Conservation (phyloP, 345 rosid genomes). For the Brassica napus region Da-Ae NC_063447.1:9156501-9157000, state of each 20-base stretch:
- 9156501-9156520: no score
- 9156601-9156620: background rate
- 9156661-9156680: constrained; percentile 8
- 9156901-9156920: background rate
- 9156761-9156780: constrained; percentile 10
- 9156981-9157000: constrained; percentile 1
- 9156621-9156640: background rate
- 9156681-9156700: constrained; percentile 17
- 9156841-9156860: constrained; percentile 24
- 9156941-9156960: background rate
- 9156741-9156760: constrained; percentile 13
- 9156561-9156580: no score
- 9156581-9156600: no score
- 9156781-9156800: constrained; percentile 35
- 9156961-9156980: background rate
- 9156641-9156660: background rate
- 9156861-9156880: constrained; percentile 8
- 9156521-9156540: background rate
- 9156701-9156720: background rate
- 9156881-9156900: constrained; percentile 12
- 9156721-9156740: background rate
- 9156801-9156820: constrained; percentile 38
- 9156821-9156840: constrained; percentile 38
- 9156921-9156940: background rate
- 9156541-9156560: no score